Conservation (phyloP, 2,329 filamentous ascomycete species). For the Aureobasidium sp. region DNA sequence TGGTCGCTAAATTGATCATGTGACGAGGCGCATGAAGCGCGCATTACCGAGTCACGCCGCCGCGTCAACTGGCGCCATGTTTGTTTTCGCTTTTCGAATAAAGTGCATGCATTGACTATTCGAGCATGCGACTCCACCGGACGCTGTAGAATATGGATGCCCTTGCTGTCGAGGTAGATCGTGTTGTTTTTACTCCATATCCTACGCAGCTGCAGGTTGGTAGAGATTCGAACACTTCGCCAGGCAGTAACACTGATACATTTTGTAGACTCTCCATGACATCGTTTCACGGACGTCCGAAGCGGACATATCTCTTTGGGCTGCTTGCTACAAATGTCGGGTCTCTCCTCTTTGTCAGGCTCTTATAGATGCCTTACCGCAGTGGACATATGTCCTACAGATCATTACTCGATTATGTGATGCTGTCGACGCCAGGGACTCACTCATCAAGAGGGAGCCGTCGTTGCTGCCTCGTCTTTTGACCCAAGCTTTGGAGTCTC, state of each 20-base stretch:
- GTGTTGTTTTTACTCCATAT: conserved; percentile 28
- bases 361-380: conserved; percentile 44
- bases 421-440: conserved; percentile 24
- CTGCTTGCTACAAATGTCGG: conserved; percentile 44
- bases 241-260: neutral
- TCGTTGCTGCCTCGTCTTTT: conserved; percentile 26
- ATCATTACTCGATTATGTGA: conserved; percentile 46
- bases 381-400: conserved; percentile 45
- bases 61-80: neutral
- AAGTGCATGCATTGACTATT: conserved; percentile 8
- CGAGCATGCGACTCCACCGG: neutral
- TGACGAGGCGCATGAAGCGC: neutral
- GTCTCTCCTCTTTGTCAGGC: conserved; percentile 39
- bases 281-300: conserved; percentile 30
- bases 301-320: conserved; percentile 39
- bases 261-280: conserved; percentile 30
- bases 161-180: conserved; percentile 32
- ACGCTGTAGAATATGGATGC: neutral
- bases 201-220: conserved; percentile 29
- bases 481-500: conserved; percentile 22
- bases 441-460: conserved; percentile 27
- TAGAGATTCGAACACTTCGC: neutral
- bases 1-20: neutral
- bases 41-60: neutral
- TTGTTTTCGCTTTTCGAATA: conserved; percentile 8